These are phyloP conservation scores for Lyophyllum decastes DNA, from an alignment of 768 basidiomycete genomes.

Conservation along the genomic window DNA sequence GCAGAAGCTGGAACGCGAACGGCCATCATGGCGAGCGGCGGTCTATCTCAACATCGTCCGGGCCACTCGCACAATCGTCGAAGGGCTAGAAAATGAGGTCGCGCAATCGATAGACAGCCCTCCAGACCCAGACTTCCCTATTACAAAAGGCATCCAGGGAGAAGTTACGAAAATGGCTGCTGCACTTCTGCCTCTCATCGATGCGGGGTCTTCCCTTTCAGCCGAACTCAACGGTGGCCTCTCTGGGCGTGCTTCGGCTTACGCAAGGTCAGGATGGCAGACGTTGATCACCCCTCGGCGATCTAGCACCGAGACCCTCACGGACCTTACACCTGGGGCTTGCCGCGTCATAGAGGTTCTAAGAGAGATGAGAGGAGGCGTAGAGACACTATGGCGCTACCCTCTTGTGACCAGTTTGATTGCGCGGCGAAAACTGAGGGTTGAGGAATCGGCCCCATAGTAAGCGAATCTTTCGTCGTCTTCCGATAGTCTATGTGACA, in stretches of 20 bases:
- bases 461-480: constrained; percentile 36
- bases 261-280: constrained; percentile 18
- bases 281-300: constrained; percentile 9
- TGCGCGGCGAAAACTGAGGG: constrained; percentile 54
- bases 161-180: constrained; percentile 8
- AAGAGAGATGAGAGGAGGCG: constrained; percentile 44
- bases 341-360: constrained; percentile 50
- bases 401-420: constrained; percentile 59
- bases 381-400: constrained; percentile 70
- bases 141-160: constrained; percentile 8
- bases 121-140: constrained; percentile 11
- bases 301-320: constrained; percentile 11
- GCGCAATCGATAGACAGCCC: constrained; percentile 10
- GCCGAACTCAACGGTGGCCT: constrained; percentile 17
- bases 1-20: constrained; percentile 18
- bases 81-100: constrained; percentile 10
- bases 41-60: constrained; percentile 18
- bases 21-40: constrained; percentile 15
- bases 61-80: constrained; percentile 14
- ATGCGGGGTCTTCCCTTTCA: constrained; percentile 6
- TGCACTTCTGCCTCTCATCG: constrained; percentile 12
- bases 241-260: constrained; percentile 13
- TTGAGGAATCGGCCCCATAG: constrained; percentile 79
- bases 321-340: constrained; percentile 3
- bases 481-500: neutral